Base-by-base conservation (phyloP, 208 protist genomes). In the Trypanosoma vivax region DNA sequence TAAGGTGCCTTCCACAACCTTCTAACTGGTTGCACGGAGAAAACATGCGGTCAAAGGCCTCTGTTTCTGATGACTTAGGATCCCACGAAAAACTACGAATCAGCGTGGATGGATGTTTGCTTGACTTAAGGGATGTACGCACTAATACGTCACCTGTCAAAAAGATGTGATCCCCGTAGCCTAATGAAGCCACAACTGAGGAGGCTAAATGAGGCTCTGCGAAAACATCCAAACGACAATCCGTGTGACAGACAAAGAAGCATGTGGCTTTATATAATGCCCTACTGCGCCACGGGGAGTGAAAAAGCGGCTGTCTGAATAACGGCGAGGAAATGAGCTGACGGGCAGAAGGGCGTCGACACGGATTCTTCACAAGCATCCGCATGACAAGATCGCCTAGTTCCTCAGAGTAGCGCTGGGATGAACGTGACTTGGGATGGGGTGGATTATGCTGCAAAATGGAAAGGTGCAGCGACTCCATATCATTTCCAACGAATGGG, bases 281-380 rank as follows among this genome's bases (percentile, higher is more conserved):
- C 0, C 11, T 13, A 6, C 50, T 47, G 2, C 66, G 18, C 78
- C 83, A 90, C 3, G 46, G 59, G 30, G 37, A 65, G 13, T 19
- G n/a, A 13, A 18, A 2, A 9, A 90, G 53, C n/a, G 50, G 30
- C 0, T 27, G 11, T 9, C 25, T 16, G 28, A 90, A 82, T 7
- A 80, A n/a, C 11, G 42, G 33, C 16, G 61, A 66, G 9, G 54
- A 19, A 38, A 90, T 65, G n/a, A 72, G 57, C 18, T 60, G 30
- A 1, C 54, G 51, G 19, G 45, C 50, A 13, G 49, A 54, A 2
- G 65, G 65, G 19, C 65, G 65, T 18, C 7, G 3, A 3, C n/a
- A 40, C 16, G 46, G 41, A 11, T 48, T 5, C 58, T 57, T 56
- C 21, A 19, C n/a, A 19, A 72, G 50, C 54, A 60, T 65, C 23